These are phyloP conservation scores for Trichoderma reesei DNA, from an alignment of 495 filamentous ascomycete genomes.

Conservation along the genomic window DNA sequence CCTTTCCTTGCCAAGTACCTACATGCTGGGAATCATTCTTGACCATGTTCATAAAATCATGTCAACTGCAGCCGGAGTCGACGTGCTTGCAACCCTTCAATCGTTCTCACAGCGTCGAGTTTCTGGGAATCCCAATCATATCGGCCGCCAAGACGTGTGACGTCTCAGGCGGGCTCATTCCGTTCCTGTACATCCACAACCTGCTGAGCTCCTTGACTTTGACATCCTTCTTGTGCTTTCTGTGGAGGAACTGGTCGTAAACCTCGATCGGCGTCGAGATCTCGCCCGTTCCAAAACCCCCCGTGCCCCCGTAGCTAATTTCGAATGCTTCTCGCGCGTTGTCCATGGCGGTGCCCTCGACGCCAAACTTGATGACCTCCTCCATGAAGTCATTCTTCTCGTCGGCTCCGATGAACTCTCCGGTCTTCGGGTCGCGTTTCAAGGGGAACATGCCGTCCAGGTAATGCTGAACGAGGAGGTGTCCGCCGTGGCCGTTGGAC, in stretches of 20 bases:
- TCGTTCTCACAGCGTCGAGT: background rate
- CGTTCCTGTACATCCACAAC: constrained; percentile 66
- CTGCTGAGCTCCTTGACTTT: constrained; percentile 60
- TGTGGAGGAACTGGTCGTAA: background rate
- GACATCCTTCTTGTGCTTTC: constrained; percentile 15
- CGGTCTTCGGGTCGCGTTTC: constrained; percentile 20
- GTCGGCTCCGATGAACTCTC: constrained; percentile 19
- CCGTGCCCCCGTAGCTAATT: constrained; percentile 20
- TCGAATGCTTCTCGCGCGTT: constrained; percentile 30
- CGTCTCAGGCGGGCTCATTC: constrained; percentile 41
- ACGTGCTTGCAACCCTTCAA: background rate
- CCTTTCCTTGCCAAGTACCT: too few species aligned
- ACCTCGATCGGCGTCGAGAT: constrained; percentile 17
- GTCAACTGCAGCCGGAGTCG: background rate
- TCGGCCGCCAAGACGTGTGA: constrained; percentile 16
- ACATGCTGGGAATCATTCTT: background rate
- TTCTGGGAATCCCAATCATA: background rate
- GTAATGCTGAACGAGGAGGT: constrained; percentile 75
- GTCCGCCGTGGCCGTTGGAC: constrained; percentile 47
- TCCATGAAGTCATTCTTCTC: constrained; percentile 50
- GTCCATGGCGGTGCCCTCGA: constrained; percentile 28
- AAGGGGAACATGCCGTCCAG: constrained; percentile 70
- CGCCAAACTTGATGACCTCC: constrained; percentile 34
- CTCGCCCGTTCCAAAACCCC: constrained; percentile 15
- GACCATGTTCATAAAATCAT: background rate